phyloP scores from a whole-genome alignment of 2,329 filamentous ascomycete genomes.

The Aspergillus sp. region DNA sequence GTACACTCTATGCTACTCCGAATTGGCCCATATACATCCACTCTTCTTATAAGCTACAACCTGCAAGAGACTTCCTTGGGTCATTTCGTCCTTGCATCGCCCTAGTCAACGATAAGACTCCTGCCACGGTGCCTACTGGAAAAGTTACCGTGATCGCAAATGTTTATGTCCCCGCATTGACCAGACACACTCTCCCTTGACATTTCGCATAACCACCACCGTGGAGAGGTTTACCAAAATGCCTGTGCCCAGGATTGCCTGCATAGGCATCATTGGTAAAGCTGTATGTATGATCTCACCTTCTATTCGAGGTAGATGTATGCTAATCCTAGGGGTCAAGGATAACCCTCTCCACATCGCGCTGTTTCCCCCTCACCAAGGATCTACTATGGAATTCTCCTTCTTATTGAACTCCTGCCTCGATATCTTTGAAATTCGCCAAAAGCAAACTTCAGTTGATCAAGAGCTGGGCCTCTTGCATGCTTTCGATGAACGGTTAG shows the following conservation, averaged over 20 bases:
- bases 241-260: constrained; percentile 75
- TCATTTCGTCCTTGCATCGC: no score
- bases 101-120: no score
- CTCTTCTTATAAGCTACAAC: no score
- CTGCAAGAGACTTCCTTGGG: no score
- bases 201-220: not conserved
- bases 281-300: constrained; percentile 58
- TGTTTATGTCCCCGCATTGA: no score
- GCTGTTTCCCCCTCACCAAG: constrained; percentile 75
- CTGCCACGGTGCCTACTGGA: no score
- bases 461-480: constrained; percentile 91
- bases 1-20: no score
- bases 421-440: constrained; percentile 87
- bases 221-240: constrained; percentile 29
- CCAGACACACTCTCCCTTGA: not conserved
- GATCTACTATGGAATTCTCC: constrained; percentile 73
- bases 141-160: no score
- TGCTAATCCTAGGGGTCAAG: constrained; percentile 47
- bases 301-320: not conserved
- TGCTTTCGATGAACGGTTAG: constrained; percentile 87
- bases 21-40: no score
- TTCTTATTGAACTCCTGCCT: constrained; percentile 88
- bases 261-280: constrained; percentile 89
- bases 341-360: constrained; percentile 95
- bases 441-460: constrained; percentile 68